Conservation (phyloP, 306 rosid species). For the Urtica urens region DNA sequence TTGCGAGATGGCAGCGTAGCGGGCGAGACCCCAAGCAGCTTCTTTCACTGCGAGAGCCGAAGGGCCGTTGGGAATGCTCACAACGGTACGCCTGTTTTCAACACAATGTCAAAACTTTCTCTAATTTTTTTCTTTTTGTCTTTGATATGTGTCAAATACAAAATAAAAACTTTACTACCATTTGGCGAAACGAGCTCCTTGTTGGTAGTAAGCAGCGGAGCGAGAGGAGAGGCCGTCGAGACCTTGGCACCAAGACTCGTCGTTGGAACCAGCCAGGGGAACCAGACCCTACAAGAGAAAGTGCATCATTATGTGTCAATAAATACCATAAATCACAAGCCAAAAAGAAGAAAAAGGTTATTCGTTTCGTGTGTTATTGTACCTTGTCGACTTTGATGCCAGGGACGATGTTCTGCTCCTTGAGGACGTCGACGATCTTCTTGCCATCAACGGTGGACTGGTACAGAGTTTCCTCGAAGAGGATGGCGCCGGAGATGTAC, state of each 20-base stretch:
- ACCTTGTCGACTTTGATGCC: slow-evolving; percentile 94
- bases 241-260: slow-evolving; percentile 97
- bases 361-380: background rate
- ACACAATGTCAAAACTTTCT: too few relatives aligned
- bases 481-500: slow-evolving; percentile 80
- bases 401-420: slow-evolving; percentile 57
- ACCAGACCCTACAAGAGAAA: slow-evolving; percentile 82
- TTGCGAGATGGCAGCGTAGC: slow-evolving; percentile 90
- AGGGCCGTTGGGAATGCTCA: slow-evolving; percentile 98
- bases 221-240: slow-evolving; percentile 91
- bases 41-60: slow-evolving; percentile 86
- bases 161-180: slow-evolving; percentile 48
- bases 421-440: slow-evolving; percentile 69
- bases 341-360: background rate
- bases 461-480: slow-evolving; percentile 92
- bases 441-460: slow-evolving; percentile 74
- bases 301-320: background rate
- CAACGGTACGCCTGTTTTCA: slow-evolving; percentile 69
- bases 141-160: too few relatives aligned
- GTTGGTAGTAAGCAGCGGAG: slow-evolving; percentile 81
- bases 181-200: slow-evolving; percentile 96
- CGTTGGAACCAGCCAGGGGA: slow-evolving; percentile 65
- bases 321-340: background rate
- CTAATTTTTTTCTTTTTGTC: too few relatives aligned
- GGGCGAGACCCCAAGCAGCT: slow-evolving; percentile 93